Evolutionary conservation across 202 grass and related monocot species (phyloP).

Genomic region (Musa balbisiana): DNA sequence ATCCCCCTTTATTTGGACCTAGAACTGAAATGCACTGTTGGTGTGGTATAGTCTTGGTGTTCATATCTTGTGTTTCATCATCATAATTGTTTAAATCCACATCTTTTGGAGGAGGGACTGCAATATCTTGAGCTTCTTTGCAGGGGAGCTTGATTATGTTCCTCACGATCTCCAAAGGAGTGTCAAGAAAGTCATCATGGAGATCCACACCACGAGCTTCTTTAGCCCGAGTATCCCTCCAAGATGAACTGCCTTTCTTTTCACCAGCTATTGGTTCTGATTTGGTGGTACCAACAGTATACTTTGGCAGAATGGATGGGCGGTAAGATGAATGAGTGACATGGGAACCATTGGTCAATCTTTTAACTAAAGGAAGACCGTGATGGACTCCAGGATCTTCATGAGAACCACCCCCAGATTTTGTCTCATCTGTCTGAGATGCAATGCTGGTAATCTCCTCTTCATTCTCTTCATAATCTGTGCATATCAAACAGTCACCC

Average conservation of each 20-base stretch:
- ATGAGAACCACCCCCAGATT: conserved; percentile 21
- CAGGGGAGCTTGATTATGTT: conserved; percentile 38
- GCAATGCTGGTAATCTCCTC: conserved; percentile 3
- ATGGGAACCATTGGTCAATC: conserved; percentile 18
- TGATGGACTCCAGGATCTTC: conserved; percentile 19
- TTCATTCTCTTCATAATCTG: conserved; percentile 33
- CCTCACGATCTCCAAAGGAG: conserved; percentile 57
- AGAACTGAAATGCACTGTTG: conserved; percentile 46
- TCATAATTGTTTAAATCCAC: conserved; percentile 77
- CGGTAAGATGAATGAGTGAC: conserved; percentile 1
- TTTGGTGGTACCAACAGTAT: conserved; percentile 31
- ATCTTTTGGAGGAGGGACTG: conserved; percentile 49
- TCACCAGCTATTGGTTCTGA: conserved; percentile 26
- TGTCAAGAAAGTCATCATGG: conserved; percentile 90
- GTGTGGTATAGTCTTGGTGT: conserved; percentile 27
- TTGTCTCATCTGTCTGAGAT: conserved; percentile 33
- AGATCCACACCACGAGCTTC: conserved; percentile 58
- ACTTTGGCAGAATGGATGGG: conserved; percentile 27
- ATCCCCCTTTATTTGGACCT: conserved; percentile 44
- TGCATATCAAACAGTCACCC: conserved; percentile 10
- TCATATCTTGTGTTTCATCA: conserved; percentile 78
- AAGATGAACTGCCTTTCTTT: conserved; percentile 31
- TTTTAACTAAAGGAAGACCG: conserved; percentile 27
- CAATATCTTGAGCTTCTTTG: conserved; percentile 45
- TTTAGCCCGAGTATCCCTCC: conserved; percentile 71